A percentile compares a stretch with the other conserved stretches of the same genome.
These are phyloP conservation scores for Chaetomium tenue DNA, from an alignment of 495 filamentous ascomycete genomes.

Conservation along the genomic window DNA sequence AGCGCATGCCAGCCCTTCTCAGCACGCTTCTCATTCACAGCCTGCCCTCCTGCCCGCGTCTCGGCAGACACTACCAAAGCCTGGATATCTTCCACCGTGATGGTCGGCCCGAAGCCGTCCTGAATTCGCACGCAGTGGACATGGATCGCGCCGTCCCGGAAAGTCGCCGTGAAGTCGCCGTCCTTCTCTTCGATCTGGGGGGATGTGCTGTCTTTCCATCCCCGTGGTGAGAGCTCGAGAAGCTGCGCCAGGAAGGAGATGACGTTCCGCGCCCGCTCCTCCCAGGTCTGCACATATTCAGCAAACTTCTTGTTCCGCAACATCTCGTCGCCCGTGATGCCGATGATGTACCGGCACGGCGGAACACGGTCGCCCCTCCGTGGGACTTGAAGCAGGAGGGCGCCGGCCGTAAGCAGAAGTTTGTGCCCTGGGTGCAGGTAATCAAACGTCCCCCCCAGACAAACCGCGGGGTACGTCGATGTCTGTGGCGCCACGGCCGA, in stretches of 20 bases:
- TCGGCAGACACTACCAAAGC: slow-evolving; percentile 88
- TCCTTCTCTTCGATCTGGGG: slow-evolving; percentile 32
- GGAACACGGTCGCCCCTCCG: slow-evolving; percentile 32
- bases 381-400: slow-evolving; percentile 62
- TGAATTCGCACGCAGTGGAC: slow-evolving; percentile 79
- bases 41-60: slow-evolving; percentile 76
- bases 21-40: slow-evolving; percentile 74
- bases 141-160: slow-evolving; percentile 45
- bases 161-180: slow-evolving; percentile 43
- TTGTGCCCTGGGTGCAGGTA: slow-evolving; percentile 97
- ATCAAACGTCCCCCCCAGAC: slow-evolving; percentile 95
- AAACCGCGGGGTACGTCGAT: slow-evolving; percentile 49
- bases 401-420: slow-evolving; percentile 80
- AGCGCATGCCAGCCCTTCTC: slow-evolving; percentile 76
- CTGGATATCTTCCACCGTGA: slow-evolving; percentile 74
- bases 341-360: slow-evolving; percentile 64
- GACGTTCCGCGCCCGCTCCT: slow-evolving; percentile 63
- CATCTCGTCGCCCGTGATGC: slow-evolving; percentile 83
- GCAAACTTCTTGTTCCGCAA: slow-evolving; percentile 85
- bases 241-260: slow-evolving; percentile 70
- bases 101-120: slow-evolving; percentile 88
- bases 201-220: slow-evolving; percentile 34
- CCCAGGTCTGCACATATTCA: slow-evolving; percentile 75
- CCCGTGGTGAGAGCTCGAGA: slow-evolving; percentile 52
- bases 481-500: slow-evolving; percentile 27